These are phyloP conservation scores for Paramecium tetraurelia DNA, from an alignment of 73 alveolate genomes.

Conservation along the genomic window DNA sequence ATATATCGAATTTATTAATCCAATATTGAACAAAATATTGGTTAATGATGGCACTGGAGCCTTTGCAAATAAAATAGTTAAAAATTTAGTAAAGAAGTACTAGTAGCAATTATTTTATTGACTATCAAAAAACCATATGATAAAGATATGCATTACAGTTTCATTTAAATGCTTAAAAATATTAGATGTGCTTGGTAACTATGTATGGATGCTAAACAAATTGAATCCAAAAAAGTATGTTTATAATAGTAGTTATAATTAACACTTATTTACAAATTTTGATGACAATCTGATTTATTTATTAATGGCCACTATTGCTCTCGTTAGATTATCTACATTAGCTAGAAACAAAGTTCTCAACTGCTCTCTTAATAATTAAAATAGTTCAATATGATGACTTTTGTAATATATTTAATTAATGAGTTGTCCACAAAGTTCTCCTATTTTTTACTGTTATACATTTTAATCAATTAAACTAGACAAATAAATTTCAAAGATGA, in stretches of 20 bases:
- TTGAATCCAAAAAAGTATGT: not conserved
- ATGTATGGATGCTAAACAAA: not conserved
- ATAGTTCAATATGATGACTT: not conserved
- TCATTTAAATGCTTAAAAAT: conserved; percentile 12
- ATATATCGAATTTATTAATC: not conserved
- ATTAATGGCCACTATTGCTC: not conserved
- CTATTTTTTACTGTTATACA: not conserved
- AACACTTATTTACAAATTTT: not conserved
- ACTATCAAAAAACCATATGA: conserved; percentile 42
- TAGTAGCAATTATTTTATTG: not conserved
- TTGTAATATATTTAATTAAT: not conserved
- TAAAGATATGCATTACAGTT: conserved; percentile 5
- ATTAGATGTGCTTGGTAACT: not conserved
- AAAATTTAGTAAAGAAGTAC: not conserved
- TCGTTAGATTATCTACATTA: not conserved
- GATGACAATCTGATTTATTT: not conserved
- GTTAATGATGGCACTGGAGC: not conserved
- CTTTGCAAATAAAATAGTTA: not conserved
- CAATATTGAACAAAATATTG: not conserved
- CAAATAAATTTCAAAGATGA: not conserved
- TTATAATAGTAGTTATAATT: not conserved
- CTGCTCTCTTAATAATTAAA: not conserved
- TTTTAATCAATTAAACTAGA: not conserved
- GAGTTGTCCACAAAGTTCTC: not conserved
- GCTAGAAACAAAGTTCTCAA: not conserved